Evolutionary conservation across 2,329 filamentous ascomycete genomes (phyloP).

Genomic region (Fusarium sterilihyphosum): DNA sequence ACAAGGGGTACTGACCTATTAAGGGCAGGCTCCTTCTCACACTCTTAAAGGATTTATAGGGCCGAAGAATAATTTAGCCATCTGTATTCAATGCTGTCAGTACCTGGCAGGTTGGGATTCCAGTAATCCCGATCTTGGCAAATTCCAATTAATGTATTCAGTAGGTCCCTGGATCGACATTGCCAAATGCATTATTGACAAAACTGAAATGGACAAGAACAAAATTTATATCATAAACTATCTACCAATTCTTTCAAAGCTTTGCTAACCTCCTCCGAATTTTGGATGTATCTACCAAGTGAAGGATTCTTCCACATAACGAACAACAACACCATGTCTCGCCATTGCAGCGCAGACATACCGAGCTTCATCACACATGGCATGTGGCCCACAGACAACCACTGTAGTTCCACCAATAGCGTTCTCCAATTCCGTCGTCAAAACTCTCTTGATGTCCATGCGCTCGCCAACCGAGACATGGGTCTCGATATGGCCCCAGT

Average conservation of each 20-base stretch:
- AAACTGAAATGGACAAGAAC: neutral
- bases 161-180: neutral
- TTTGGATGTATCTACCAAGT: slow-evolving; percentile 3
- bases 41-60: neutral
- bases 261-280: too few species aligned
- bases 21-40: too few species aligned
- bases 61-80: neutral
- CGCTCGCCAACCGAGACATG: slow-evolving; percentile 45
- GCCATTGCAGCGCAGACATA: slow-evolving; percentile 39
- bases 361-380: slow-evolving; percentile 46
- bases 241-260: neutral
- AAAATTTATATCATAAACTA: neutral
- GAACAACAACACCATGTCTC: slow-evolving; percentile 37
- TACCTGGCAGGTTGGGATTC: too few species aligned
- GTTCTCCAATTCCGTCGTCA: slow-evolving; percentile 38
- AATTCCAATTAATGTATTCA: neutral
- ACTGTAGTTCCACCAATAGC: slow-evolving; percentile 41
- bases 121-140: neutral
- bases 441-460: slow-evolving; percentile 40
- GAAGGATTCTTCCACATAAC: slow-evolving; percentile 40
- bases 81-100: too few species aligned
- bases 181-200: neutral
- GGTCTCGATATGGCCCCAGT: slow-evolving; percentile 44
- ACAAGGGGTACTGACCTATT: neutral
- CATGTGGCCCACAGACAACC: slow-evolving; percentile 43